Evolutionary conservation across 768 basidiomycete species (phyloP).

Genomic region (Chalciporus sphaerocephalus): DNA sequence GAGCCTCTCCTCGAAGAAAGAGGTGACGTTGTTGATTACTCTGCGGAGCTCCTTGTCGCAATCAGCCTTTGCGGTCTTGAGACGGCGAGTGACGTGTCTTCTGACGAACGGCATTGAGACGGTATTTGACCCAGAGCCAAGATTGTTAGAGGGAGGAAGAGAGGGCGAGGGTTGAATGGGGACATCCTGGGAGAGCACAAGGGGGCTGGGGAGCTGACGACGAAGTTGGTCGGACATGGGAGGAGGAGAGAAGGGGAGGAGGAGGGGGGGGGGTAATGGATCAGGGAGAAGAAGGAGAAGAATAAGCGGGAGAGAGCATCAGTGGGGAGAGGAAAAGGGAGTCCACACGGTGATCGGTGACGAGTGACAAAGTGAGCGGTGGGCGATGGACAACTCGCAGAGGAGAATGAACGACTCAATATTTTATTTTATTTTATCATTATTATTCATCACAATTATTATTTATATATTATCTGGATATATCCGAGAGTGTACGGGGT

Average conservation of each 20-base stretch:
- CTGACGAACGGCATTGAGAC: conserved; percentile 91
- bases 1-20: conserved; percentile 89
- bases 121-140: conserved; percentile 61
- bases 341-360: conserved; percentile 11
- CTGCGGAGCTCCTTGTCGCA: conserved; percentile 96
- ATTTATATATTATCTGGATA: conserved; percentile 5
- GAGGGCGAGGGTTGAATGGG: conserved; percentile 46
- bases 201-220: conserved; percentile 65
- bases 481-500: conserved; percentile 21
- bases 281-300: conserved; percentile 13
- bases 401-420: background rate
- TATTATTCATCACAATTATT: too few species aligned
- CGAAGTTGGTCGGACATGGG: conserved; percentile 38
- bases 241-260: conserved; percentile 6
- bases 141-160: conserved; percentile 32
- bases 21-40: conserved; percentile 90
- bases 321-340: conserved; percentile 13
- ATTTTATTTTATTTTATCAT: background rate
- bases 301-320: conserved; percentile 14
- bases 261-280: background rate
- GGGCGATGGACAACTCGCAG: conserved; percentile 5
- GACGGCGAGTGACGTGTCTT: conserved; percentile 87
- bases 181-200: conserved; percentile 70
- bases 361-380: conserved; percentile 18
- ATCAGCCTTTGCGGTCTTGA: conserved; percentile 90